Conservation (phyloP, 257 asterid species). For the Scutellaria baicalensis region DNA sequence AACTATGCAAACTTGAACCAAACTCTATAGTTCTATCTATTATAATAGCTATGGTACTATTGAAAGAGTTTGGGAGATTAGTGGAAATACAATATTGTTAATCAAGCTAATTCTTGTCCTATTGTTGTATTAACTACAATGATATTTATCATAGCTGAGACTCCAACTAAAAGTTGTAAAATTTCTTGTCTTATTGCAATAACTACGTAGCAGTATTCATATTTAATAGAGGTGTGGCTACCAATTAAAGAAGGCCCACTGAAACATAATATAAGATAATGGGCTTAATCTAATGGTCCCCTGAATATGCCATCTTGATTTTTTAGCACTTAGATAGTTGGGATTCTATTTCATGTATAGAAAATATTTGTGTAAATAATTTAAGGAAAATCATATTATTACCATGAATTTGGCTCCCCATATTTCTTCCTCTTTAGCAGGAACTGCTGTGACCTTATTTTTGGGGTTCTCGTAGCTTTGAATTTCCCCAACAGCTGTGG, state of each 20-base stretch:
- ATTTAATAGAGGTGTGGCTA: neutral
- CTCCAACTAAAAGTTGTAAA: neutral
- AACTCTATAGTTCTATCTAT: no score
- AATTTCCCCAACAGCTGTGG: conserved; percentile 74
- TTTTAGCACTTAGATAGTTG: no score
- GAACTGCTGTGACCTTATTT: conserved; percentile 87
- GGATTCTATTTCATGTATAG: neutral
- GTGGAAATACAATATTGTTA: no score
- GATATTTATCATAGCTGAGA: neutral
- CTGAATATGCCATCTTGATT: neutral
- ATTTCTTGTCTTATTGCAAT: neutral
- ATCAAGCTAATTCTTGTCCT: neutral
- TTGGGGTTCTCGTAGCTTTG: conserved; percentile 95
- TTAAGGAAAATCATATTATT: conserved; percentile 15
- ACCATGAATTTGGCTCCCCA: conserved; percentile 99
- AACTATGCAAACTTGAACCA: no score
- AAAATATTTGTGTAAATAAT: neutral
- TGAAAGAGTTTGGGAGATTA: no score
- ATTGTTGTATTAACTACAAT: neutral
- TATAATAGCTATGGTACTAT: no score
- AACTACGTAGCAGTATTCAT: neutral
- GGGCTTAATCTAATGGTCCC: neutral
- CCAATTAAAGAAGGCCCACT: conserved; percentile 2
- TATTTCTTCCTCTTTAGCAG: conserved; percentile 89
- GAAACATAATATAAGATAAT: neutral